Conservation (phyloP, 495 filamentous ascomycete genomes). For the Lepraria neglecta region DNA sequence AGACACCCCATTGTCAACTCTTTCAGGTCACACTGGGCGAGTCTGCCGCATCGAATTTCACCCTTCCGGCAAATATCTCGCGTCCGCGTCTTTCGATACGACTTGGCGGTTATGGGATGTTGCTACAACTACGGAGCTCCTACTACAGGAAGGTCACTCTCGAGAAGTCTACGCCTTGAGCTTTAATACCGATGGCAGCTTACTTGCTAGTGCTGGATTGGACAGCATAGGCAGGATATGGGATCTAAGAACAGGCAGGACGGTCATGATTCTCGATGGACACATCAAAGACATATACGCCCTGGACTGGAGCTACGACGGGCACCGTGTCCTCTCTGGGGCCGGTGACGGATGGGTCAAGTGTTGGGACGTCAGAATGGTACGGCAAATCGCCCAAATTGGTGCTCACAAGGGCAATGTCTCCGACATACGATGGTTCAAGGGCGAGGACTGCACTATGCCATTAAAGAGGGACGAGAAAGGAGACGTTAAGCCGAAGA, state of each 20-base stretch:
- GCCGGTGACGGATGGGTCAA: conserved; percentile 95
- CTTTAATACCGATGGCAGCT: conserved; percentile 85
- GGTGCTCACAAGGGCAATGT: conserved; percentile 90
- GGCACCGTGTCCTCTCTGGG: conserved; percentile 78
- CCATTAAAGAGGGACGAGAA: conserved; percentile 56
- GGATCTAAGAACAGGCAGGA: conserved; percentile 91
- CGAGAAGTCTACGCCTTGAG: conserved; percentile 81
- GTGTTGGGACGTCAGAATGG: conserved; percentile 93
- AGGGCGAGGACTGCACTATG: conserved; percentile 56
- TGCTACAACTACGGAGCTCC: conserved; percentile 70
- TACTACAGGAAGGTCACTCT: conserved; percentile 91
- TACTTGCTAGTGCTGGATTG: conserved; percentile 81
- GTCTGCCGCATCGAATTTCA: conserved; percentile 93
- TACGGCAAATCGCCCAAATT: conserved; percentile 72
- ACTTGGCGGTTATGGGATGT: conserved; percentile 98
- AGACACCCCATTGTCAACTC: conserved; percentile 74
- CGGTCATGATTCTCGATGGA: conserved; percentile 91
- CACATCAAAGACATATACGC: conserved; percentile 91
- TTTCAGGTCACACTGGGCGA: conserved; percentile 78
- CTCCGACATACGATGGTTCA: conserved; percentile 89
- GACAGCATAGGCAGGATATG: conserved; percentile 94
- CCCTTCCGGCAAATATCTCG: conserved; percentile 81
- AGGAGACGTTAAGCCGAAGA: conserved; percentile 41
- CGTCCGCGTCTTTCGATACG: conserved; percentile 91
- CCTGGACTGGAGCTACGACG: conserved; percentile 86